Evolutionary conservation across 2,329 filamentous ascomycete species (phyloP), one percentile per base, ranked within the genome.

Genomic region (Zasmidium cellare): DNA sequence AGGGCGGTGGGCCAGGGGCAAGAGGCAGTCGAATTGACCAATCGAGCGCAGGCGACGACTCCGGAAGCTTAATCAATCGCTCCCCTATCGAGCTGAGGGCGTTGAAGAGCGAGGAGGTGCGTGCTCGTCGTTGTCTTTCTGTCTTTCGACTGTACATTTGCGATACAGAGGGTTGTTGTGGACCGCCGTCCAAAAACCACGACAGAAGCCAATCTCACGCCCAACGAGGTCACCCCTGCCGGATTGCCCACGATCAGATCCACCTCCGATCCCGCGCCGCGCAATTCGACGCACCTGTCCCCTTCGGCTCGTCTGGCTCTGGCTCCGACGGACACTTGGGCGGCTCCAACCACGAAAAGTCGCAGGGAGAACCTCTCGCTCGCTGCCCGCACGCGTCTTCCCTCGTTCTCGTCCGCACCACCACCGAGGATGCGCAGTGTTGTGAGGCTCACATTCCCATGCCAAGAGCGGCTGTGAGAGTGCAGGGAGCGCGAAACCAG

Each of bases 391-490:
- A 7, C 46, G 22, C 46, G 35, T 16, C 35, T 6, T 41, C 16
- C 35, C n/a, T n/a, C n/a, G n/a, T n/a, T n/a, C n/a, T n/a, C n/a
- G n/a, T n/a, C n/a, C n/a, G n/a, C n/a, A n/a, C n/a, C n/a, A n/a
- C n/a, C n/a, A 18, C 16, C 23, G 22, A 57, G 47, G 31, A 60
- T 55, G 51, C 50, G 28, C 46, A 46, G 55, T 53, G 54, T 49
- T 53, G 51, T 51, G 48, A 24, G 28, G 31, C 49, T 45, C 28
- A 28, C 38, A 51, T 51, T 59, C 53, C 52, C 52, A 65, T 67
- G 65, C 62, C 66, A 51, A 60, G 64, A 51, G 53, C 55, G 47
- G 59, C 48, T 25, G 49, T 69, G 52, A 68, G 56, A 55, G 59
- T 66, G 41, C 56, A 60, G 47, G 60, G 59, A 52, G 64, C 62